Base-by-base conservation (phyloP, 768 basidiomycete species). In the Exidia glandulosa region DNA sequence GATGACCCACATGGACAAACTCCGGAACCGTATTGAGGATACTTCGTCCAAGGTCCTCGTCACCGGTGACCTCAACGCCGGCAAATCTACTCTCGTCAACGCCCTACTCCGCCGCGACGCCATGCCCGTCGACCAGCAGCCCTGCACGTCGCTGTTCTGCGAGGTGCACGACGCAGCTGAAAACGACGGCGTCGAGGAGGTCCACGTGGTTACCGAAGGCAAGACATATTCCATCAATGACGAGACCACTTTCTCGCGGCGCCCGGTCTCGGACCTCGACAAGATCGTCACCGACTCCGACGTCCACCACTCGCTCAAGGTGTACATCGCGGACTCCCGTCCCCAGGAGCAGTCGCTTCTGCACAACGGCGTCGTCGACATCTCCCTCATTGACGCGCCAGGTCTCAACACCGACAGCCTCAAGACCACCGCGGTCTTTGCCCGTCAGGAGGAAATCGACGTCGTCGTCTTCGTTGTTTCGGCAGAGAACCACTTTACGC, bases 1-100 rank as follows among this genome's bases (percentile, higher is more conserved):
- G 25, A 72, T 90, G 59, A 78, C 79, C 27, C 94, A 97, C 69
- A 82, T 98, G 61, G 81, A 87, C 61, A 88, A 87, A 65, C 86
- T 99, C 63, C 86, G 87, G 33, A 79, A 82, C 56, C 90, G 96
- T 41, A 85, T 98, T 14, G 79, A 88, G 70, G 94, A 97, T 71
- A 92, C 86, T 5, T 88, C 91, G 1, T 95, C 93, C 67, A 92
- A 96, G 71, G 93, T 99, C 56, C 84, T 99, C 63, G 93, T 99
- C 61, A 98, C 96, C 27, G 96, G 96, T 62, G 96, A 99, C 70
- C 80, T 99, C 61, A 99, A 99, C 71, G 89, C 96, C 34, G 96
- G 96, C 67, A 99, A 99, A 74, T 96, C 94, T 23, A 98, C 96
- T 0, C 90, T 99, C 69, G 92, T 99, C 70, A 99, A 99, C 68